Evolutionary conservation across 345 rosid genomes (phyloP).

Genomic region (Nasturtium officinale): DNA sequence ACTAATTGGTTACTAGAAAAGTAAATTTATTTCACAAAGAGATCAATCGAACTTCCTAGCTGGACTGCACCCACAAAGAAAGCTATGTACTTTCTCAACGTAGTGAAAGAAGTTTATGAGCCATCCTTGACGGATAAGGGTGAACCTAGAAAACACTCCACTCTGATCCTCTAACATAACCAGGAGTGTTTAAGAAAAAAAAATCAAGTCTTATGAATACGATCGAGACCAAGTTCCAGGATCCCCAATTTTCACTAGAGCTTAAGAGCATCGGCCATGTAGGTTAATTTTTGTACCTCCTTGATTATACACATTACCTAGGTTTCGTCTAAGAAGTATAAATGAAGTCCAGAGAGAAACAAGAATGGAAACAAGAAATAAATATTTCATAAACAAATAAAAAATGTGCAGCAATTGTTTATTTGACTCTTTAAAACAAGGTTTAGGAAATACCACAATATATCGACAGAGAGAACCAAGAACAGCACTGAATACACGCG

Average conservation of each 20-base stretch:
- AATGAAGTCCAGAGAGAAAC: constrained; percentile 9
- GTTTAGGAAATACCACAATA: constrained; percentile 65
- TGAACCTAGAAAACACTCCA: constrained; percentile 3
- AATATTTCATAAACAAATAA: constrained; percentile 9
- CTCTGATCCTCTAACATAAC: constrained; percentile 9
- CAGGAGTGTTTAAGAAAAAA: constrained; percentile 2
- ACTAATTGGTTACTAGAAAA: not conserved
- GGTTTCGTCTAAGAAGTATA: not conserved
- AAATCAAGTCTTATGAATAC: not conserved
- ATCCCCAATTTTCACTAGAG: constrained; percentile 20
- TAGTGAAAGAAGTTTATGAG: not conserved
- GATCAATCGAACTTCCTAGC: not conserved
- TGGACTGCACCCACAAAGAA: constrained; percentile 10
- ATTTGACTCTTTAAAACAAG: constrained; percentile 18
- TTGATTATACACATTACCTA: not conserved
- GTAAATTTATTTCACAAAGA: not conserved
- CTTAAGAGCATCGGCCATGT: not conserved
- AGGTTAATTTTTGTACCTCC: not conserved
- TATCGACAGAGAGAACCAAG: constrained; percentile 72
- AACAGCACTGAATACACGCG: constrained; percentile 83
- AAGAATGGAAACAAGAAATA: not conserved
- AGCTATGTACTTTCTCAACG: constrained; percentile 9
- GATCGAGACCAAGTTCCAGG: not conserved
- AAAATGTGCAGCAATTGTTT: not conserved
- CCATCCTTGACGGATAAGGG: not conserved